phyloP scores from a whole-genome alignment of 1,284 basidiomycete species.

The Microbotryum violaceum region DNA sequence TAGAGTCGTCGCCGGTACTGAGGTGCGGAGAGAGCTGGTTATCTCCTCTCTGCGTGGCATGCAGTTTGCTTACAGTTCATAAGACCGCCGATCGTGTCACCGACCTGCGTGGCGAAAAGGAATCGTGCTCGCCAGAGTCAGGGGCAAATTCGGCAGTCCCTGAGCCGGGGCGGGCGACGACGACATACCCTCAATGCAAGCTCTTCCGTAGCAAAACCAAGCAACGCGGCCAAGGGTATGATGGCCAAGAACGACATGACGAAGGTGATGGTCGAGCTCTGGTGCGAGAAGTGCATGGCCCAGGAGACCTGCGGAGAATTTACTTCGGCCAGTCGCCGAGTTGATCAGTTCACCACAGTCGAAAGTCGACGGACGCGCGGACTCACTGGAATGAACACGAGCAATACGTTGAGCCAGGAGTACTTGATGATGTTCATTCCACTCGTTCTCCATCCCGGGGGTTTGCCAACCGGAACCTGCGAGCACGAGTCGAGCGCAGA shows the following conservation, averaged over 20 bases:
- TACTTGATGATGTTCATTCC: slow-evolving; percentile 44
- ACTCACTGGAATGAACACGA: slow-evolving; percentile 49
- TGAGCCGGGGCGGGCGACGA: too few species aligned
- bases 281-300: slow-evolving; percentile 52
- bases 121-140: too few species aligned
- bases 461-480: slow-evolving; percentile 16
- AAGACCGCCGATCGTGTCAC: slow-evolving; percentile 48
- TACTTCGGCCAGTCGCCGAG: too few species aligned
- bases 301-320: slow-evolving; percentile 47
- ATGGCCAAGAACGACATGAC: slow-evolving; percentile 51
- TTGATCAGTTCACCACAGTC: background rate
- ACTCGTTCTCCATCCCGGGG: slow-evolving; percentile 33
- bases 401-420: slow-evolving; percentile 47
- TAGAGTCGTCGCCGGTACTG: too few species aligned
- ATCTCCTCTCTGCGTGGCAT: too few species aligned
- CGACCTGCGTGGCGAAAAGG: slow-evolving; percentile 8
- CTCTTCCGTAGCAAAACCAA: slow-evolving; percentile 37
- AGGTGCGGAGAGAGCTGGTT: too few species aligned
- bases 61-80: slow-evolving; percentile 49
- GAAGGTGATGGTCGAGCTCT: slow-evolving; percentile 57
- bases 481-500: too few species aligned
- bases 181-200: slow-evolving; percentile 26
- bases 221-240: slow-evolving; percentile 26
- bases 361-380: background rate
- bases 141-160: too few species aligned